Base-by-base conservation (phyloP, 2,329 filamentous ascomycete species). In the Curvularia lunata region DNA sequence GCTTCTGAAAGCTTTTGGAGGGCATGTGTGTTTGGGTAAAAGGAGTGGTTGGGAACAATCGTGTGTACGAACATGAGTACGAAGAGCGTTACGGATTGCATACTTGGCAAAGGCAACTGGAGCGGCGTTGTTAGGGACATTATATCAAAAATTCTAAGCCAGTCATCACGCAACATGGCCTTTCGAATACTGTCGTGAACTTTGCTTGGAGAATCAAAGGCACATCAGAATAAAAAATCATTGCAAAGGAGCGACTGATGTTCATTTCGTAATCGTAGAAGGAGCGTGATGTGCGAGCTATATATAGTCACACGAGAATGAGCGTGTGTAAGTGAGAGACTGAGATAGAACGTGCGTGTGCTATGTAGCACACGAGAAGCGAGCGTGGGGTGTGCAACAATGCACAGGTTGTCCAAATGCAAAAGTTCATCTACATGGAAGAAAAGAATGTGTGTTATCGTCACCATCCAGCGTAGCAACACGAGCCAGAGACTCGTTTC, bases 41-140 rank as follows among this genome's bases (percentile, higher is more conserved):
- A 60, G 49, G 50, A 16, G 21, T 10, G 3, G 32, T 12, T 25
- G 42, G 21, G 21, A 30, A 38, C 16, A 23, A 4, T 7, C 23
- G 18, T 37, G 41, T 25, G 10, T 23, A 25, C 40, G 5, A 43
- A 43, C 41, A 43, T 19, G 41, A 25, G 41, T 43, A 43, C 9
- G 41, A 43, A 43, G 21, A 43, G 41, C 41, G 41, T 43, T 54
- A 63, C 56, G 50, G 56, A 47, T 54, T 58, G 66, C 62, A 68
- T 67, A 56, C 47, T 62, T 56, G 45, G 59, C 59, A 47, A 59
- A 50, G 40, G 59, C 46, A 56, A 61, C 54, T 56, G 61, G 59
- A 51, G 54, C 47, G 68, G 66, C 66, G 66, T 70, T 68, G 65
- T 62, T 65, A 66, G 59, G 41, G 64, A 57, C 43, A 54, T 64